Conservation (phyloP, 495 filamentous ascomycete species). For the Choiromyces venosus region DNA sequence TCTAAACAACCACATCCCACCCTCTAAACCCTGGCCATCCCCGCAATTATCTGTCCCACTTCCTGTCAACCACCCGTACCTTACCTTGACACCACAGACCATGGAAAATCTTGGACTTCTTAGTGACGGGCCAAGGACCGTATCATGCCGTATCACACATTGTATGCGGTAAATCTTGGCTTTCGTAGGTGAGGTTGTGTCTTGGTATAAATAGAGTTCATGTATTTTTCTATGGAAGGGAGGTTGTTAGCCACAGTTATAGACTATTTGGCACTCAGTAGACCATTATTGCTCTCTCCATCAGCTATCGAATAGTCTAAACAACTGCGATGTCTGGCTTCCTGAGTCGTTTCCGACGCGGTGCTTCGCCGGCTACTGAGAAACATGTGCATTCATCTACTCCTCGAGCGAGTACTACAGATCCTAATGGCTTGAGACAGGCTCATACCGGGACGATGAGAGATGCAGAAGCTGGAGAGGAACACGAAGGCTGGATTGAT, state of each 20-base stretch:
- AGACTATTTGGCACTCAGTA: not conserved
- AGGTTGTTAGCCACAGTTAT: not conserved
- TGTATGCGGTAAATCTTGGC: not conserved
- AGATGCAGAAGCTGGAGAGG: constrained; percentile 26
- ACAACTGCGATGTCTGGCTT: constrained; percentile 15
- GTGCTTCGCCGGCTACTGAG: constrained; percentile 7
- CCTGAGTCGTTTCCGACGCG: constrained; percentile 10
- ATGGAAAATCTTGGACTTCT: constrained; percentile 2
- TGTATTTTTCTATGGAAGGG: not conserved
- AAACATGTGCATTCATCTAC: constrained; percentile 3
- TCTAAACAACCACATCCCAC: not conserved
- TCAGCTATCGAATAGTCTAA: not conserved
- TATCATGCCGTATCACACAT: not conserved
- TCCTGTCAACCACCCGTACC: not conserved
- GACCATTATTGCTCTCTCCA: not conserved
- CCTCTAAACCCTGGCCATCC: not conserved
- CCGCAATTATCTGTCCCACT: too few relatives aligned
- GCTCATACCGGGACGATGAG: not conserved
- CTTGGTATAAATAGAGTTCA: not conserved
- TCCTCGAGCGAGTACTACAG: constrained; percentile 15
- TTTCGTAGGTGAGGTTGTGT: not conserved
- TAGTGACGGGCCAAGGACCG: too few relatives aligned
- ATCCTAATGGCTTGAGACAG: constrained; percentile 15
- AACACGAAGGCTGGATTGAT: constrained; percentile 32
- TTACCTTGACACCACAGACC: not conserved